Base-by-base conservation (phyloP, 2,329 filamentous ascomycete genomes). In the Pseudocercospora crystallina region DNA sequence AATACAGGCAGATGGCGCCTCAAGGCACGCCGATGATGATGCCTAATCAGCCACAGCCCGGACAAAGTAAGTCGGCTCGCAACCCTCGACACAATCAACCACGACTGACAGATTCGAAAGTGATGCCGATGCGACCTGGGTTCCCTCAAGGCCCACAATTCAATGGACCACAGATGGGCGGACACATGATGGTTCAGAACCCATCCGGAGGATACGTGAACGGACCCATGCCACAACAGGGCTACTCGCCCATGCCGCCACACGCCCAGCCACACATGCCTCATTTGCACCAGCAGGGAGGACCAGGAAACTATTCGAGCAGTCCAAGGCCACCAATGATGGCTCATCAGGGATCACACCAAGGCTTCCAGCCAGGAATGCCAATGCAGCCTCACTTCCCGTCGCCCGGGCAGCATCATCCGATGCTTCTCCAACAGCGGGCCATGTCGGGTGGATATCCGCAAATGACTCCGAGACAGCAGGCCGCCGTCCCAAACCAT, bases 271-370 rank as follows among this genome's bases (percentile, higher is more conserved):
- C 85, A 71, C 83, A 83, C 71, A 76, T 56, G 73, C 60, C 41
- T 62, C 75, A 54, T 46, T 62, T 53, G 47, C 58, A 53, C 29
- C 61, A 59, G 48, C 35, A 59, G 49, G 49, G 54, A 10, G 55
- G 50, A 49, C 76, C 76, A 47, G 82, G 86, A 14, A 87, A 82
- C 37, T 78, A 82, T 7, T 87, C 85, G 61, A 89, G 90, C 12
- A 96, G 92, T 67, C 92, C 92, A 1, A 85, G 89, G 49, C 83
- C 90, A 41, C 84, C 85, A 14, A 89, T 94, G 85, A 97, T 97
- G 92, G 88, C 86, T 64, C 91, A 91, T 60, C 90, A 96, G 73
- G 89, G 89, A 48, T 96, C 91, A 26, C 92, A 96, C 65, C 91
- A 95, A 69, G 90, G 91, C 35, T 86, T 65, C 89, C 54, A 61